Conservation (phyloP, 1,139 yeast species). For the Tardiomyces depauwii region DNA sequence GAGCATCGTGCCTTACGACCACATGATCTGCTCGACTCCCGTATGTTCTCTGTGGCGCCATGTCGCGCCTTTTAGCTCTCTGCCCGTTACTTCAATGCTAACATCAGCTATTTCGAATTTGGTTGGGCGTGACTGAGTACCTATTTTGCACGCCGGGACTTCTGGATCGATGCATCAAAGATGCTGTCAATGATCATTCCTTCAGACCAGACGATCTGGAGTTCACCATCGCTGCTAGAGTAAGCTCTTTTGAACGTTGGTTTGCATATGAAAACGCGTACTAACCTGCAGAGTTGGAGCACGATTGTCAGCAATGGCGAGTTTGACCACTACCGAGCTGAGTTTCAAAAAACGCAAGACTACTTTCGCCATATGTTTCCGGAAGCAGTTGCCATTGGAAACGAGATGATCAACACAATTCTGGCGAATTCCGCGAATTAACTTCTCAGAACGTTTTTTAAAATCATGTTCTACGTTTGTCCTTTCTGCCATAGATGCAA, state of each 20-base stretch:
- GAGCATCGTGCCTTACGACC: slow-evolving; percentile 87
- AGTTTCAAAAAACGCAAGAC: slow-evolving; percentile 67
- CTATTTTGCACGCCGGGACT: slow-evolving; percentile 76
- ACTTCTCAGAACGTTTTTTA: neutral
- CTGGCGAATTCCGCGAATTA: neutral
- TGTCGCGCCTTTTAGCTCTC: too few species aligned
- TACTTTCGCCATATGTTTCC: slow-evolving; percentile 80
- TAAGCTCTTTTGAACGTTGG: slow-evolving; percentile 43
- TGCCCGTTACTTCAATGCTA: too few species aligned
- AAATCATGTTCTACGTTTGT: too few species aligned
- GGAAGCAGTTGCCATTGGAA: slow-evolving; percentile 85
- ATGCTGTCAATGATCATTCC: slow-evolving; percentile 49
- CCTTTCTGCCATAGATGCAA: too few species aligned
- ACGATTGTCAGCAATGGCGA: slow-evolving; percentile 68
- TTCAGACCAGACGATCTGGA: slow-evolving; percentile 79
- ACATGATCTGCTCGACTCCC: slow-evolving; percentile 94
- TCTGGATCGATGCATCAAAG: slow-evolving; percentile 66
- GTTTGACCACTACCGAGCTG: slow-evolving; percentile 56
- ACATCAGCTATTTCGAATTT: slow-evolving; percentile 54
- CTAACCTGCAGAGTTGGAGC: slow-evolving; percentile 48
- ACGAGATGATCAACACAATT: slow-evolving; percentile 90
- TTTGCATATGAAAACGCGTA: too few species aligned
- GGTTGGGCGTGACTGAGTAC: slow-evolving; percentile 89
- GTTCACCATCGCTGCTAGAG: slow-evolving; percentile 59
- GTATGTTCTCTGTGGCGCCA: too few species aligned